Base-by-base conservation (phyloP, 1,284 basidiomycete genomes). In the Apiotrichum veenhuisii region DNA sequence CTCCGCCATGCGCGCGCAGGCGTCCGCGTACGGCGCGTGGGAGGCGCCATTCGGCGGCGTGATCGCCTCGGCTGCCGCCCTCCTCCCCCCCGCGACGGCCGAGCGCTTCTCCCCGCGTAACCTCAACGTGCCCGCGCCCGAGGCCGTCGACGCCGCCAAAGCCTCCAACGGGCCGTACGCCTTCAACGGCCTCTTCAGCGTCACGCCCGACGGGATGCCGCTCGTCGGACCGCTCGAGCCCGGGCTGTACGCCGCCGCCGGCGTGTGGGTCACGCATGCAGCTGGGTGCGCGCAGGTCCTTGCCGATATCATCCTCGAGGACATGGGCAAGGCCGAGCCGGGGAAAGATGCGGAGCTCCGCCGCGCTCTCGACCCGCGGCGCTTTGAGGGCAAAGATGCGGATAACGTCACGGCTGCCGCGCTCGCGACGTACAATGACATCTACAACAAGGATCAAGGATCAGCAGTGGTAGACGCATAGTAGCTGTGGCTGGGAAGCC, bases 191-290 rank as follows among this genome's bases (percentile, higher is more conserved):
- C 20, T 69, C 26, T 68, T 69, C 56, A 60, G 62, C 5, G 57
- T 68, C 12, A 66, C 66, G 26, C 68, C 68, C 11, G 68, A 69
- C 48, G 63, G 59, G 1, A 33, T 67, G 42, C 68, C 68, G 9
- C 52, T 67, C 12, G 62, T 61, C 17, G 68, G 68, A 15, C 20
- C 46, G 33, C 27, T 66, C 15, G 50, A 58, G 2, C 51, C 57
- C 10, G 63, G 65, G 1, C 14, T 67, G 26, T 69, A 55, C 27
- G 49, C 42, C 48, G 63, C 60, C 3, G 59, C 68, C 25, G 66
- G 61, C 2, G 58, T 61, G 4, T 69, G 68, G 68, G 66, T 69
- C 23, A 69, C 66, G 17, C 63, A 67, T 37, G 68, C 66, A 3
- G 66, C 54, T 0, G 68, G 64, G 2, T 23, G 42, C 20, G 59